A percentile compares a stretch with the other conserved stretches of the same genome.
Evolutionary conservation across 1,139 yeast genomes (phyloP).

Genomic region (Candida smagusa): DNA sequence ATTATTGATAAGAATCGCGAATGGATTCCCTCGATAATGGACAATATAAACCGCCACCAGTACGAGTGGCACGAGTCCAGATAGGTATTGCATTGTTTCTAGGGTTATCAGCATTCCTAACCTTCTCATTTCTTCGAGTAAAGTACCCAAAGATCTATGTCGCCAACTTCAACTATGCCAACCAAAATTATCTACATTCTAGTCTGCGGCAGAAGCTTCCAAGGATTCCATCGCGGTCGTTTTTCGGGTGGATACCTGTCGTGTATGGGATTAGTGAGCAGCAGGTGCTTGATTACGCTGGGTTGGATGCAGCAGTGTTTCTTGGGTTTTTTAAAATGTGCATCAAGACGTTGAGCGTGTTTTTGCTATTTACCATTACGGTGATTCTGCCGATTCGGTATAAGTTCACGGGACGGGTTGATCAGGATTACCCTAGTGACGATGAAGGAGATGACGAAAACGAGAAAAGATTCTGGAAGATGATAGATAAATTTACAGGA

Average conservation of each 20-base stretch:
- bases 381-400: slow-evolving; percentile 74
- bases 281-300: slow-evolving; percentile 83
- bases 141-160: slow-evolving; percentile 74
- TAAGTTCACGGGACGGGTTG: slow-evolving; percentile 66
- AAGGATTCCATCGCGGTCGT: slow-evolving; percentile 35
- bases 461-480: neutral
- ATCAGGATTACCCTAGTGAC: slow-evolving; percentile 48
- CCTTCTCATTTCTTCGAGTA: slow-evolving; percentile 62
- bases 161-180: slow-evolving; percentile 43
- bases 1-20: neutral
- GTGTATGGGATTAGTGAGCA: slow-evolving; percentile 65
- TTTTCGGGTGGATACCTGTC: slow-evolving; percentile 79
- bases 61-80: slow-evolving; percentile 50
- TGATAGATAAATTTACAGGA: slow-evolving; percentile 5
- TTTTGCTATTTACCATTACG: slow-evolving; percentile 60
- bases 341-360: slow-evolving; percentile 54
- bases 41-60: slow-evolving; percentile 12
- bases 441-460: slow-evolving; percentile 21
- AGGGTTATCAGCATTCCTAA: slow-evolving; percentile 61
- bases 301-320: slow-evolving; percentile 89
- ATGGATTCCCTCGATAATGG: neutral
- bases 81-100: slow-evolving; percentile 57
- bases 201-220: slow-evolving; percentile 40
- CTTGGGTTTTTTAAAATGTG: slow-evolving; percentile 78
- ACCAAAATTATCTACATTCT: slow-evolving; percentile 44